Evolutionary conservation across 2,329 filamentous ascomycete genomes (phyloP), one percentile per base, ranked within the genome.

Genomic region (Lachnellula cervina): DNA sequence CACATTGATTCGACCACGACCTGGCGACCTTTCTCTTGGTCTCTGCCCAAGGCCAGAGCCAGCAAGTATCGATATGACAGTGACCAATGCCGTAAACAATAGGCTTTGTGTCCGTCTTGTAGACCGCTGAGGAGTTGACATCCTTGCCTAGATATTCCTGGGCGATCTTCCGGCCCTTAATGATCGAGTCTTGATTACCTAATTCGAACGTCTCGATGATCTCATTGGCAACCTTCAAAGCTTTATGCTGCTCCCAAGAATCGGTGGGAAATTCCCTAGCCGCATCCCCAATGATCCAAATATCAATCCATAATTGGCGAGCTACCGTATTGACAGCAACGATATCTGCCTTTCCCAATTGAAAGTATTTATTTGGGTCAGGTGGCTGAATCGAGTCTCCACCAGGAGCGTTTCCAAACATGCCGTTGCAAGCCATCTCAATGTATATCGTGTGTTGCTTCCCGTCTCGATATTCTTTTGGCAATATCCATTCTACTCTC

Each of bases 1-100:
- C 88, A 72, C 92, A 96, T 72, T 99, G 94, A 70, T 90, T 97
- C 1, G 90, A 93, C 94, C 94, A 99, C 9, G 92, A 97, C 46
- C 94, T 84, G 19, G 88, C 92, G 32, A 97, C 88, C 76, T 99
- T 99, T 67, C 94, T 88, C 75, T 95, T 97, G 0, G 94, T 97
- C 76, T 99, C 94, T 9, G 88, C 94, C 82, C 91, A 99, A 0
- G 94, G 94, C 94, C 94, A 99, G 37, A 99, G 79, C 94, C 94
- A 99, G 73, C 93, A 97, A 28, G 88, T 96, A 73, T 97, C 94
- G 63, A 99, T 99, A 72, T 99, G 94, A 65, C 94, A 99, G 71
- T 99, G 90, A 0, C 94, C 94, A 62, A 97, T 93, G 37, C 85
- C 93, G 65, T 84, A 94, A 3, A 97, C 89, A 57, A 95, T 79